Conservation (phyloP, 805 yeast species). For the Teunomyces aglyptinius region DNA sequence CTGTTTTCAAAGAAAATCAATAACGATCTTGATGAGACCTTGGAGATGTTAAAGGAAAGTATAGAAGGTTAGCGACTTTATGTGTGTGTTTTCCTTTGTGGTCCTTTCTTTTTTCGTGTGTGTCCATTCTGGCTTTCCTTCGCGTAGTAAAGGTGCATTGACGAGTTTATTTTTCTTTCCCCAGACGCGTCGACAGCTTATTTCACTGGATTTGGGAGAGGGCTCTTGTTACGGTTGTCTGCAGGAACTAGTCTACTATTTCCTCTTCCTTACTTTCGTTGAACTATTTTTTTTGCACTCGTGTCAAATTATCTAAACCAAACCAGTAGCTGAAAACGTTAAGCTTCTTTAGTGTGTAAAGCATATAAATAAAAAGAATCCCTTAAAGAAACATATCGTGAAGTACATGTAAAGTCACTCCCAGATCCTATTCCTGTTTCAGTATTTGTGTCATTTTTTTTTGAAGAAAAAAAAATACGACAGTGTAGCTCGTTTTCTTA, state of each 20-base stretch:
- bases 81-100: not conserved
- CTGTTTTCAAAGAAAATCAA: conserved; percentile 33
- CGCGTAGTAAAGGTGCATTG: not conserved
- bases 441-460: not conserved
- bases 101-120: too few species aligned
- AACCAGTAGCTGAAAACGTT: too few species aligned
- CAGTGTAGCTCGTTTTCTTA: not conserved
- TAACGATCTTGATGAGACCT: conserved; percentile 34
- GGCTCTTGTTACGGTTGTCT: not conserved
- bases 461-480: not conserved
- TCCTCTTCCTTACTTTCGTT: not conserved
- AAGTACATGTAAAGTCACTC: too few species aligned
- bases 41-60: conserved; percentile 40
- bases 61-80: conserved; percentile 17
- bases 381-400: too few species aligned
- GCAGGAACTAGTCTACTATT: not conserved
- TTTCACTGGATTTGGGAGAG: too few species aligned
- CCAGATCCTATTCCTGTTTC: too few species aligned
- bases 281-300: not conserved
- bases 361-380: too few species aligned
- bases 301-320: too few species aligned
- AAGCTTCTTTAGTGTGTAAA: too few species aligned
- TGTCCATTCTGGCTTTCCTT: too few species aligned
- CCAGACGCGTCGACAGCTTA: not conserved
- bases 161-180: not conserved